Percentiles rank a stretch among this genome's conserved stretches.
Evolutionary conservation across 1,139 yeast genomes (phyloP).

Genomic region (Kodamaea alishanica): DNA sequence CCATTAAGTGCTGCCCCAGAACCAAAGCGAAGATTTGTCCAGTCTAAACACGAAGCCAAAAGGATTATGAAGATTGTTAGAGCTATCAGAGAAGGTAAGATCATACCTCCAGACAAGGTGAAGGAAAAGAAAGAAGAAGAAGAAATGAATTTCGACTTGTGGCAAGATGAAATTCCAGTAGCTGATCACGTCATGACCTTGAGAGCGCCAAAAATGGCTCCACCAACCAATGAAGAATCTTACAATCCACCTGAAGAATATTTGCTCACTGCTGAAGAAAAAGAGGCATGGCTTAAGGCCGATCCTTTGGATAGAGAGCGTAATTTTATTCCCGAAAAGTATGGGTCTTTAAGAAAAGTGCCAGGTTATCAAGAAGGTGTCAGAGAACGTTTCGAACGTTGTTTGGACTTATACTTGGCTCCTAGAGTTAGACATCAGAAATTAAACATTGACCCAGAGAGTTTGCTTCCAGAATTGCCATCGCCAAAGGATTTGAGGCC

Average conservation of each 20-base stretch:
- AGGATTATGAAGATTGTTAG: conserved; percentile 92
- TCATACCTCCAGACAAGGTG: conserved; percentile 66
- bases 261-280: conserved; percentile 74
- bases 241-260: conserved; percentile 98
- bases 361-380: conserved; percentile 87
- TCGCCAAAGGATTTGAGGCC: conserved; percentile 96
- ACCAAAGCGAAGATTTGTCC: conserved; percentile 94
- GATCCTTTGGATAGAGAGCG: conserved; percentile 78
- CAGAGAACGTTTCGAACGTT: conserved; percentile 90
- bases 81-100: conserved; percentile 95
- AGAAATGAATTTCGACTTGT: conserved; percentile 63
- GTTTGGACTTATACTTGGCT: conserved; percentile 88
- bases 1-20: conserved; percentile 93
- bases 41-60: conserved; percentile 95
- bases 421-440: conserved; percentile 94
- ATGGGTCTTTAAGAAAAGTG: conserved; percentile 76
- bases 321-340: conserved; percentile 81
- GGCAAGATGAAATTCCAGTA: conserved; percentile 67
- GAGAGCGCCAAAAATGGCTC: conserved; percentile 92
- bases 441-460: conserved; percentile 92
- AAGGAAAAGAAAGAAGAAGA: conserved; percentile 53
- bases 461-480: conserved; percentile 92
- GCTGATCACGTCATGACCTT: conserved; percentile 79
- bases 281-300: conserved; percentile 62
- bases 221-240: conserved; percentile 95